Conservation (phyloP, 2,329 filamentous ascomycete species). For the Aspergillus oerlinghausenensis region DNA sequence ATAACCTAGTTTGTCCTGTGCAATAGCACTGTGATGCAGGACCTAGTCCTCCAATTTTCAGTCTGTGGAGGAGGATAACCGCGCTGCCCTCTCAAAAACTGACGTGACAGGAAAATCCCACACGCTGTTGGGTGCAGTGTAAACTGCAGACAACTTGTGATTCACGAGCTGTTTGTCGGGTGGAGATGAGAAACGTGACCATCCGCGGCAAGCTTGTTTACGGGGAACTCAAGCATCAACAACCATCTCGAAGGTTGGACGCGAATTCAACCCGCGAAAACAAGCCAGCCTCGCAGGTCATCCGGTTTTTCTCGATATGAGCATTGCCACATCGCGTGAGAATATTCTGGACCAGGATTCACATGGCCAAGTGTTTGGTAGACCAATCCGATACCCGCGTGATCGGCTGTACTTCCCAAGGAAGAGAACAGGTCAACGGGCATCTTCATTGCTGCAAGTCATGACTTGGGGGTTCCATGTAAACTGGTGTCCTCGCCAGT, state of each 20-base stretch:
- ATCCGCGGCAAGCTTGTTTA: constrained; percentile 2
- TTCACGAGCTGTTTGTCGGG: not conserved
- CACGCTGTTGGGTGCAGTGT: not conserved
- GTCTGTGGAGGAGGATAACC: not conserved
- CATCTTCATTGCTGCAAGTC: constrained; percentile 44
- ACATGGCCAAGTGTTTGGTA: constrained; percentile 29
- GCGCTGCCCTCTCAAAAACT: not conserved
- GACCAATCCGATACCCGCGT: constrained; percentile 36
- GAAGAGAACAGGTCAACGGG: not conserved
- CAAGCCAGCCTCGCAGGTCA: constrained; percentile 2
- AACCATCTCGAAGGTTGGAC: constrained; percentile 17
- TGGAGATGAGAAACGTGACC: not conserved
- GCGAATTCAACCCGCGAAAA: constrained; percentile 34
- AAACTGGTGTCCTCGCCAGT: constrained; percentile 23
- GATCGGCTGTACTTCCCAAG: not conserved
- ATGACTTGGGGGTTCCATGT: constrained; percentile 29
- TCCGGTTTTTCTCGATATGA: not conserved
- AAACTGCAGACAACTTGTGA: constrained; percentile 11
- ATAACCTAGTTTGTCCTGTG: not conserved
- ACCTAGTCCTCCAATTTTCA: not conserved
- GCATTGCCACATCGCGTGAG: constrained; percentile 7
- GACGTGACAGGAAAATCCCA: not conserved
- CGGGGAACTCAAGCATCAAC: constrained; percentile 37
- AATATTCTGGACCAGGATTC: constrained; percentile 22
- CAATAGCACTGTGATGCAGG: not conserved